Conservation (phyloP, 805 yeast genomes). For the Yarrowia yakushimensis region DNA sequence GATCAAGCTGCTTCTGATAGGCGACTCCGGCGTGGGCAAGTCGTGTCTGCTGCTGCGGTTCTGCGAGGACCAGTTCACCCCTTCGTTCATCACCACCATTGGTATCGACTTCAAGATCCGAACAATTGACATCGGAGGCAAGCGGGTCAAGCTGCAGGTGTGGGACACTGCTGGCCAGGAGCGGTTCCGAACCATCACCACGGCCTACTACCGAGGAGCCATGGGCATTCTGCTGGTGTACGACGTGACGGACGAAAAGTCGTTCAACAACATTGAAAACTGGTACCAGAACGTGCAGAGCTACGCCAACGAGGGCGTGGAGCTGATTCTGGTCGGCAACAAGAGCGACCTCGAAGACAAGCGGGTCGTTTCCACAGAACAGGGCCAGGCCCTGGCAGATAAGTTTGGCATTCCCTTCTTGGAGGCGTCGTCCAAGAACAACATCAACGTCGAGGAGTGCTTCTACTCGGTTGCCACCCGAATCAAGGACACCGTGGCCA, state of each 20-base stretch:
- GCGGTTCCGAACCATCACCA: constrained; percentile 94
- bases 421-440: constrained; percentile 95
- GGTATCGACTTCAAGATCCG: constrained; percentile 98
- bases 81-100: constrained; percentile 93
- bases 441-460: constrained; percentile 85
- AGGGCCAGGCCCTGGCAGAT: constrained; percentile 83
- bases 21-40: constrained; percentile 64
- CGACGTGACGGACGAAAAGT: constrained; percentile 95
- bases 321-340: constrained; percentile 90
- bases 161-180: constrained; percentile 99
- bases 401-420: constrained; percentile 86
- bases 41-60: constrained; percentile 86
- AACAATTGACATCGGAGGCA: constrained; percentile 90
- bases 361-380: constrained; percentile 83
- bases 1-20: constrained; percentile 87
- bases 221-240: constrained; percentile 96
- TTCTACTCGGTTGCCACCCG: constrained; percentile 84
- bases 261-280: constrained; percentile 86
- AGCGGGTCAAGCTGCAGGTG: constrained; percentile 87
- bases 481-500: constrained; percentile 66
- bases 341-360: constrained; percentile 87
- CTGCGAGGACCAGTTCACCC: constrained; percentile 95
- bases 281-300: constrained; percentile 96
- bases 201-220: constrained; percentile 97
- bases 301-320: constrained; percentile 95